Evolutionary conservation across 495 filamentous ascomycete species (phyloP).

Genomic region (Penicillium coffeae): DNA sequence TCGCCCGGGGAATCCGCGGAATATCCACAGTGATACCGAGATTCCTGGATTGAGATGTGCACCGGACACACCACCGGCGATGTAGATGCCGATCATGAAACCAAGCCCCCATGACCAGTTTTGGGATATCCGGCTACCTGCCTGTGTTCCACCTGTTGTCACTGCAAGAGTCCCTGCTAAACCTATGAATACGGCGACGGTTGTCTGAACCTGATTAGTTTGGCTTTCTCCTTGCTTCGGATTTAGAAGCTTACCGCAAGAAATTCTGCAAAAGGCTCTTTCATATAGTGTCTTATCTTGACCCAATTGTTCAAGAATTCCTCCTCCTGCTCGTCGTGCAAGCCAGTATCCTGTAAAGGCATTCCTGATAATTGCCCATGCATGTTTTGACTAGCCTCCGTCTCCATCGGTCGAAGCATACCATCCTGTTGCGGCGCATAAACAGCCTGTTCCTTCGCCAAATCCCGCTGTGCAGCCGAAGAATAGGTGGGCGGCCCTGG

Average conservation of each 20-base stretch:
- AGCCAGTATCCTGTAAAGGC: not conserved
- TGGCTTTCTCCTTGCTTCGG: not conserved
- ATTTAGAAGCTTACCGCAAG: slow-evolving; percentile 9
- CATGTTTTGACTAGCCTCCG: slow-evolving; percentile 1
- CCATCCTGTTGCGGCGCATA: slow-evolving; percentile 14
- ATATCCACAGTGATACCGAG: slow-evolving; percentile 12
- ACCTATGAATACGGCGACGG: slow-evolving; percentile 14
- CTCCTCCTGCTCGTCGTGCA: not conserved
- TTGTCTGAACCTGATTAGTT: slow-evolving; percentile 9
- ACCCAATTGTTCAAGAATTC: slow-evolving; percentile 17
- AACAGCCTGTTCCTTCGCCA: slow-evolving; percentile 1
- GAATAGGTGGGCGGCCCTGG: slow-evolving; percentile 6
- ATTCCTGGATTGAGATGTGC: slow-evolving; percentile 17
- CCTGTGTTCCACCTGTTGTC: slow-evolving; percentile 6
- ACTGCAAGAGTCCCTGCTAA: slow-evolving; percentile 11
- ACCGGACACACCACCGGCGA: slow-evolving; percentile 15
- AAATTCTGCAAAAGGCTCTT: slow-evolving; percentile 18
- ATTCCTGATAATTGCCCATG: not conserved
- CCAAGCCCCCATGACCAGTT: slow-evolving; percentile 16
- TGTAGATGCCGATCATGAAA: slow-evolving; percentile 18
- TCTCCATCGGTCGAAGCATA: slow-evolving; percentile 11
- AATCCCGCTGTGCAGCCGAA: slow-evolving; percentile 8
- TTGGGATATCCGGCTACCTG: slow-evolving; percentile 8
- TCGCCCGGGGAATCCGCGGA: slow-evolving; percentile 15
- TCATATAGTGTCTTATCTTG: slow-evolving; percentile 8